Evolutionary conservation across 768 basidiomycete genomes (phyloP).

Genomic region (Tylopilus felleus): DNA sequence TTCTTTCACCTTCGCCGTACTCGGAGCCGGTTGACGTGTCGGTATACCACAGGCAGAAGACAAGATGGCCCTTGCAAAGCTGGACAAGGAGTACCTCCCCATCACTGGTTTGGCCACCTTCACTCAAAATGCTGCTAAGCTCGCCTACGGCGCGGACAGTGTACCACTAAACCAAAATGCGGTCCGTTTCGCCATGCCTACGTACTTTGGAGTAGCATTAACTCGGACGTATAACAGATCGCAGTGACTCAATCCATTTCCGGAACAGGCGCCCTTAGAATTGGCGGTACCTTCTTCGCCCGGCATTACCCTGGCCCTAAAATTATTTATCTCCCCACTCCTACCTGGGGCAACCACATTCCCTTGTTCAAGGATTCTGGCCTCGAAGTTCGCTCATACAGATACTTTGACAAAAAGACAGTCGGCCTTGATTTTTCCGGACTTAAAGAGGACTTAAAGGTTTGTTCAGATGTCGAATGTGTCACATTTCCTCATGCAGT

Average conservation of each 20-base stretch:
- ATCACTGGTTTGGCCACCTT: slow-evolving; percentile 90
- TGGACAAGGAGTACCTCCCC: slow-evolving; percentile 95
- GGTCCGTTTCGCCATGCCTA: slow-evolving; percentile 44
- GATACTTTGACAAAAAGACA: slow-evolving; percentile 91
- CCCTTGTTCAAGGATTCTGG: slow-evolving; percentile 93
- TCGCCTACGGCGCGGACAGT: slow-evolving; percentile 88
- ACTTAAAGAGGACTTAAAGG: slow-evolving; percentile 83
- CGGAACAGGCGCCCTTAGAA: slow-evolving; percentile 94
- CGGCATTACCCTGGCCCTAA: slow-evolving; percentile 86
- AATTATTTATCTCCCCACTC: slow-evolving; percentile 85
- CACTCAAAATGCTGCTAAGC: slow-evolving; percentile 79
- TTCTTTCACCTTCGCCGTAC: not conserved
- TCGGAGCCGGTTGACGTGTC: not conserved
- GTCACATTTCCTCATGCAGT: slow-evolving; percentile 11
- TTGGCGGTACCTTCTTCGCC: slow-evolving; percentile 89
- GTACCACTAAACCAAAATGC: slow-evolving; percentile 65
- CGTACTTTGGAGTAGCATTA: not conserved
- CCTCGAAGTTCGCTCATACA: slow-evolving; percentile 87
- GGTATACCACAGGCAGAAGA: slow-evolving; percentile 64
- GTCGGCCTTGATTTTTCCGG: slow-evolving; percentile 91
- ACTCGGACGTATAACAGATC: slow-evolving; percentile 47
- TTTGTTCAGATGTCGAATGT: slow-evolving; percentile 32
- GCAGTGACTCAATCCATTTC: slow-evolving; percentile 93
- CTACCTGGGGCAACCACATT: slow-evolving; percentile 98
- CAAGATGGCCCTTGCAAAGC: slow-evolving; percentile 55